A percentile compares a stretch with the other conserved stretches of the same genome.
These are phyloP conservation scores for Candida rishiriensis DNA, from an alignment of 805 yeast genomes.

Conservation along the genomic window DNA sequence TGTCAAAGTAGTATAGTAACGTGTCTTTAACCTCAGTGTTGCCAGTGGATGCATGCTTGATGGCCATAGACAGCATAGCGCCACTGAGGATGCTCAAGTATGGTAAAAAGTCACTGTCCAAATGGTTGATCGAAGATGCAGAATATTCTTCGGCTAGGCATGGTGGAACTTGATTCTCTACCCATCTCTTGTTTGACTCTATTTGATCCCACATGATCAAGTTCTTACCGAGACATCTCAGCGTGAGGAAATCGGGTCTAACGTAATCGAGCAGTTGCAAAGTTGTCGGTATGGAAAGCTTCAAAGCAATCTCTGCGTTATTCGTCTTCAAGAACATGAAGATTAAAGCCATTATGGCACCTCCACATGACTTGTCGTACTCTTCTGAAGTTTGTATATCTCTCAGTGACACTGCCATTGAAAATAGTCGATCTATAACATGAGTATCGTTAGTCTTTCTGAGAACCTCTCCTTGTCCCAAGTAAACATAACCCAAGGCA, in stretches of 20 bases:
- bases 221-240: conserved; percentile 59
- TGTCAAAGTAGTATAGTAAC: conserved; percentile 51
- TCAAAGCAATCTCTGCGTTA: conserved; percentile 53
- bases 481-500: conserved; percentile 76
- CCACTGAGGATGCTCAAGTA: conserved; percentile 71
- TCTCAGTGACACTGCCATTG: conserved; percentile 53
- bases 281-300: conserved; percentile 56
- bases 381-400: conserved; percentile 59
- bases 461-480: conserved; percentile 68
- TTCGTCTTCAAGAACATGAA: conserved; percentile 70
- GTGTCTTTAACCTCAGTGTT: conserved; percentile 50
- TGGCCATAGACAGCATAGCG: conserved; percentile 64
- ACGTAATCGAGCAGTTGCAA: conserved; percentile 60
- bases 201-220: conserved; percentile 70
- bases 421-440: conserved; percentile 55
- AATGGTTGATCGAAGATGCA: conserved; percentile 21
- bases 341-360: conserved; percentile 72
- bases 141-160: conserved; percentile 33
- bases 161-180: conserved; percentile 50
- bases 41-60: conserved; percentile 71
- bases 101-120: conserved; percentile 60
- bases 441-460: conserved; percentile 49
- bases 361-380: conserved; percentile 61
- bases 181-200: conserved; percentile 49
- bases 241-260: conserved; percentile 71